Base-by-base conservation (phyloP, 352 stramenopile genomes). In the Phytophthora chlamydospora region DNA sequence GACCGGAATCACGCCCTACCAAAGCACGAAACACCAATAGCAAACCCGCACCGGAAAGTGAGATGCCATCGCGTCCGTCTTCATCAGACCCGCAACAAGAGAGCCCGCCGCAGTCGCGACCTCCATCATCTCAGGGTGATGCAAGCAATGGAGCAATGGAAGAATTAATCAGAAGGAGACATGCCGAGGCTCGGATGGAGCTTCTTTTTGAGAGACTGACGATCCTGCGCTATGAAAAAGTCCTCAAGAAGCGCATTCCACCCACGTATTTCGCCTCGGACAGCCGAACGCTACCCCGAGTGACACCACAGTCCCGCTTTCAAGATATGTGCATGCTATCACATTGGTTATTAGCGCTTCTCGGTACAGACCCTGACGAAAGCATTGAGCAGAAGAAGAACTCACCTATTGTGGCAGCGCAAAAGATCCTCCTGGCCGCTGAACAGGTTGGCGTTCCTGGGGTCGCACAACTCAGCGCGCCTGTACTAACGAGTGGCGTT, bases 141-240 rank as follows among this genome's bases (percentile, higher is more conserved):
- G 11, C 31, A 32, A 44, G 16, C 12, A 54, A 9, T 33, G 34
- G 14, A 3, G 6, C 24, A 42, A 62, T 34, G 13, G 56, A 79
- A 21, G 77, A 82, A 46, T 44, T 59, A 1, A 44, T 70, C 7
- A 64, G 45, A 34, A 59, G 58, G 7, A 78, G 71, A 47, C 69
- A 78, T 10, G 66, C 71, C 2, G 70, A 84, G 17, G 53, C 52
- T 14, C 63, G 66, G 6, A 93, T 90, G 80, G 85, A 94, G 42
- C 21, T 88, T 9, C 49, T 92, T 43, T 90, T 88, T 34, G 85
- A 93, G n/a, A 78, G 68, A 2, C 61, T 95, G 11, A 80, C 68
- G 45, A 65, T 95, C 1, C 71, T 93, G 17, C 53, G 46, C 3
- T 80, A 77, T 40, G 69, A 88, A 17, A 53, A 71, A 40, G 50